Evolutionary conservation across 2,329 filamentous ascomycete genomes (phyloP).

Genomic region (Fusarium robinianum): DNA sequence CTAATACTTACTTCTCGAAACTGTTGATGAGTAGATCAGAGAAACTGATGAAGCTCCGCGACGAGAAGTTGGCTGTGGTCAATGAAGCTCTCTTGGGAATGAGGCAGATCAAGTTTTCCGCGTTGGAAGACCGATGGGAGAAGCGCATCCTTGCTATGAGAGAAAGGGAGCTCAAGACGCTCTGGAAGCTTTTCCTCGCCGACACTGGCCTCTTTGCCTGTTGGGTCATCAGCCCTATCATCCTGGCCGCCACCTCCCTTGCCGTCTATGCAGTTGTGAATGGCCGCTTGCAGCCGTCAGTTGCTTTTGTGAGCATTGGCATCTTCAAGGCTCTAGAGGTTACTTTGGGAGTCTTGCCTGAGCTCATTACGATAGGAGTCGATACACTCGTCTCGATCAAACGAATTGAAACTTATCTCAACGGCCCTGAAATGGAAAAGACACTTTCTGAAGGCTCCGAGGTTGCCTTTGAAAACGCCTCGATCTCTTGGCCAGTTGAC

Average conservation of each 20-base stretch:
- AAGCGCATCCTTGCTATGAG: slow-evolving; percentile 66
- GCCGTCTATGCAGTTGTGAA: slow-evolving; percentile 68
- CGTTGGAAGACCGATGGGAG: slow-evolving; percentile 76
- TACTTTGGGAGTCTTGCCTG: slow-evolving; percentile 71
- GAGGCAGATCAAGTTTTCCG: slow-evolving; percentile 83
- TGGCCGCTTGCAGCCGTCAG: slow-evolving; percentile 67
- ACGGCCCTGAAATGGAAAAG: slow-evolving; percentile 65
- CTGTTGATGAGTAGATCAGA: slow-evolving; percentile 68
- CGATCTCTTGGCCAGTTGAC: slow-evolving; percentile 76
- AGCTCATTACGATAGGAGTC: slow-evolving; percentile 70
- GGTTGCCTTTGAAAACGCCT: slow-evolving; percentile 68
- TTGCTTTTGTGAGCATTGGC: slow-evolving; percentile 79
- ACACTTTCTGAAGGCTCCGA: slow-evolving; percentile 59
- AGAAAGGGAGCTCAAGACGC: slow-evolving; percentile 66
- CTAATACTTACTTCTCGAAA: slow-evolving; percentile 70
- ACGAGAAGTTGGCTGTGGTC: slow-evolving; percentile 75
- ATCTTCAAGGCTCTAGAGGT: slow-evolving; percentile 76
- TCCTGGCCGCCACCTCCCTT: slow-evolving; percentile 73
- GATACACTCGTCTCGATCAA: slow-evolving; percentile 75
- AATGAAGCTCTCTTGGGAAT: slow-evolving; percentile 80
- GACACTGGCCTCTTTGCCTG: slow-evolving; percentile 67
- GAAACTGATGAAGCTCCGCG: slow-evolving; percentile 73
- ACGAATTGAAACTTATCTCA: slow-evolving; percentile 73
- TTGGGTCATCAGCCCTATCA: slow-evolving; percentile 74
- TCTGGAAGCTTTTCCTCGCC: slow-evolving; percentile 68